Evolutionary conservation across 495 filamentous ascomycete species (phyloP).

Genomic region (Talaromyces adpressus): DNA sequence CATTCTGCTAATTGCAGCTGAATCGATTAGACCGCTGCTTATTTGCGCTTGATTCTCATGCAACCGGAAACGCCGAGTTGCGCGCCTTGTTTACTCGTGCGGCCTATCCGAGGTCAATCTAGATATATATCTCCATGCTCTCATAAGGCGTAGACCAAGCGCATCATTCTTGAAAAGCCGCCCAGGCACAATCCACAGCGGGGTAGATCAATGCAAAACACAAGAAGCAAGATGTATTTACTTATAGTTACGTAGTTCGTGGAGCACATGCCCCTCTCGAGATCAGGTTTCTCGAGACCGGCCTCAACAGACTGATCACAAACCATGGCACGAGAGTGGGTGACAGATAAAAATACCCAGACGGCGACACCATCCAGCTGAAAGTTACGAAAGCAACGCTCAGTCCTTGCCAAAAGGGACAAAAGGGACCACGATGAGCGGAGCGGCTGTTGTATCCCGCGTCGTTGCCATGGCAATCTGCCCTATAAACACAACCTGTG

Average conservation of each 20-base stretch:
- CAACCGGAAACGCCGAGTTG: background rate
- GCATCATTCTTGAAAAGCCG: background rate
- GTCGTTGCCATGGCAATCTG: slow-evolving; percentile 39
- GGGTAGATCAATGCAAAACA: background rate
- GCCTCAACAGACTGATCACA: background rate
- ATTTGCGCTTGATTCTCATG: no score
- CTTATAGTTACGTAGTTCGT: background rate
- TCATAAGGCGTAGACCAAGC: background rate
- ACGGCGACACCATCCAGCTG: background rate
- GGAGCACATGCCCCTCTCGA: background rate
- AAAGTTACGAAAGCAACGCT: background rate
- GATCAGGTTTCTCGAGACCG: background rate
- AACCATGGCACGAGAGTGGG: background rate
- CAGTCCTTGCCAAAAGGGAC: background rate
- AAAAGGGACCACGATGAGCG: background rate
- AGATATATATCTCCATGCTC: background rate
- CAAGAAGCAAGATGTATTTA: background rate
- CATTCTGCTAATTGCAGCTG: background rate
- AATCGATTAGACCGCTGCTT: no score
- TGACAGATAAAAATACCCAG: background rate
- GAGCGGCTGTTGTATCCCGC: slow-evolving; percentile 22
- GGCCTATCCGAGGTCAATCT: background rate
- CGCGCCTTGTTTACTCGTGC: background rate
- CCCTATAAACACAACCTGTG: slow-evolving; percentile 29
- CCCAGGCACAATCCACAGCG: background rate